These are phyloP conservation scores for Beauveria varroae DNA, from an alignment of 2,329 filamentous ascomycete species.

Conservation along the genomic window DNA sequence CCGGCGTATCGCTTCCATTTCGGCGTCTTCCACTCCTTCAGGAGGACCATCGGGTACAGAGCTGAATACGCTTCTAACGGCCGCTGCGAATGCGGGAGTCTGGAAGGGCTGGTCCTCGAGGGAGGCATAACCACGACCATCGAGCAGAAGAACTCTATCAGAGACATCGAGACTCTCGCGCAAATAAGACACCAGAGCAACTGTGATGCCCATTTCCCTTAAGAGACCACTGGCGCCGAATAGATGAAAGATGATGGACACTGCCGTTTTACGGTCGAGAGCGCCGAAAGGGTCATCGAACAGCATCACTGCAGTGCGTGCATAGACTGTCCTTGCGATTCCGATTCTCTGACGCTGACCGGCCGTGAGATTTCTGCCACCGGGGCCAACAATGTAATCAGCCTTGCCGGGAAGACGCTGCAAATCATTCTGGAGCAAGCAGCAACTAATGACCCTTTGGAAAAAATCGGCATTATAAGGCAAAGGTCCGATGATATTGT, in stretches of 20 bases:
- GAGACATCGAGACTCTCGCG: conserved; percentile 6
- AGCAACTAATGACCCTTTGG: background rate
- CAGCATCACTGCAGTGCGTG: conserved; percentile 6
- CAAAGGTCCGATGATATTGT: conserved; percentile 6
- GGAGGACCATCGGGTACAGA: background rate
- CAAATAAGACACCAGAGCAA: background rate
- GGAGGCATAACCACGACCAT: background rate
- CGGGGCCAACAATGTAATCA: background rate
- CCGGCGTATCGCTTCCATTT: conserved; percentile 1
- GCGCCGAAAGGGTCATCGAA: conserved; percentile 4
- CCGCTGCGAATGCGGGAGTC: background rate
- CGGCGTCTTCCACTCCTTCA: conserved; percentile 4
- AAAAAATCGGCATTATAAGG: conserved; percentile 6
- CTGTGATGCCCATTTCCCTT: conserved; percentile 7
- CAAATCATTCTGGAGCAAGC: background rate
- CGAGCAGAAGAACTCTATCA: conserved; percentile 5
- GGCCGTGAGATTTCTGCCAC: background rate
- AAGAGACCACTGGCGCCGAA: conserved; percentile 4
- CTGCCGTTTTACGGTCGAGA: conserved; percentile 4
- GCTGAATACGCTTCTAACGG: background rate
- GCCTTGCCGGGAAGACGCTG: background rate
- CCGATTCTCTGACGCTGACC: conserved; percentile 4
- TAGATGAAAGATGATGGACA: conserved; percentile 5
- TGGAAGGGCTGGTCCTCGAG: conserved; percentile 5
- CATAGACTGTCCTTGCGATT: conserved; percentile 2